Conservation (phyloP, 2,329 filamentous ascomycete species). For the Colletotrichum viniferum region DNA sequence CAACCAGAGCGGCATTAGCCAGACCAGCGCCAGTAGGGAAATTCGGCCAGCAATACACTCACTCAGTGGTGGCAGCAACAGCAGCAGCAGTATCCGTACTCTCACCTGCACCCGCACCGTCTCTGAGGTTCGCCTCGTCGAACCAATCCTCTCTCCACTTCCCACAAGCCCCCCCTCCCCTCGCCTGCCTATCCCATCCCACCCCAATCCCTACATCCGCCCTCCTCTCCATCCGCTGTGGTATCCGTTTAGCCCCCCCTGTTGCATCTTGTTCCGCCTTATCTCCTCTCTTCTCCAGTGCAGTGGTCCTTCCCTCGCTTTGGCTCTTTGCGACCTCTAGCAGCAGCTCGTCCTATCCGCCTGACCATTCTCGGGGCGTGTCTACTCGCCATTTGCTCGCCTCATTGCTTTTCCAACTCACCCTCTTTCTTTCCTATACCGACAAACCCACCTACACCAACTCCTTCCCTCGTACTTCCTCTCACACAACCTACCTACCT, state of each 20-base stretch:
- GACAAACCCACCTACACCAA: constrained; percentile 5
- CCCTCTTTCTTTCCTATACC: neutral
- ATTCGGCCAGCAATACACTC: neutral
- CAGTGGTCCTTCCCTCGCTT: constrained; percentile 8
- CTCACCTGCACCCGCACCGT: neutral
- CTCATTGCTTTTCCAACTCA: neutral
- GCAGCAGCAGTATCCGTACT: neutral
- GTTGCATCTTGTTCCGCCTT: constrained; percentile 20
- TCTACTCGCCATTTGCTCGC: constrained; percentile 19
- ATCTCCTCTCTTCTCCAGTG: constrained; percentile 16
- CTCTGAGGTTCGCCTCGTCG: constrained; percentile 4
- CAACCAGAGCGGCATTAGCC: neutral
- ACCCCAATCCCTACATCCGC: constrained; percentile 21
- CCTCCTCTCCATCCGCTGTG: constrained; percentile 17
- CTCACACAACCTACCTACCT: neutral
- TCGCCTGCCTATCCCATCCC: constrained; percentile 5
- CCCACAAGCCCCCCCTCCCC: constrained; percentile 6
- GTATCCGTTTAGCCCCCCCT: constrained; percentile 15
- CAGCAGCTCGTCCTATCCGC: constrained; percentile 19
- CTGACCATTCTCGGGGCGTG: constrained; percentile 20
- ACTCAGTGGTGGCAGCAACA: neutral
- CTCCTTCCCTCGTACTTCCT: neutral
- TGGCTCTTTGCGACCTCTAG: constrained; percentile 9
- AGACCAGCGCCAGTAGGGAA: neutral
- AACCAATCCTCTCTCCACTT: constrained; percentile 18